Percentiles rank a stretch among this genome's conserved stretches.
Conservation (phyloP, 225 moss, liverwort and hornwort genomes). For the Polytrichum formosum region DNA sequence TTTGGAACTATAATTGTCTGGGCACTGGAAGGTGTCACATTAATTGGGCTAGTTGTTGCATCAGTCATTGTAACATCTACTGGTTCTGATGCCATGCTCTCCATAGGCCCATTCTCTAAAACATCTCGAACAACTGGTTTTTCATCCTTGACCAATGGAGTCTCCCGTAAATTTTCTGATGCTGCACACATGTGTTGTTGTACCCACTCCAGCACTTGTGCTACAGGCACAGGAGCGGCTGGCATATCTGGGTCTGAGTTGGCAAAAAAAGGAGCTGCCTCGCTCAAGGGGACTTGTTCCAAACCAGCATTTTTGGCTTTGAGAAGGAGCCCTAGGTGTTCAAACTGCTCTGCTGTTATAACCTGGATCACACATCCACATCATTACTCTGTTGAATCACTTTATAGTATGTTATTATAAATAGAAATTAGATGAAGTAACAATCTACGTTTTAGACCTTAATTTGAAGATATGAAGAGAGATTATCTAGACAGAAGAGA, state of each 20-base stretch:
- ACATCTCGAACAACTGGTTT: conserved; percentile 22
- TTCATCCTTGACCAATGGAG: conserved; percentile 45
- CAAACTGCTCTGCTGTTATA: conserved; percentile 83
- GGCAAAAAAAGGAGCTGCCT: conserved; percentile 93
- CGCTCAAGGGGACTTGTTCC: conserved; percentile 63
- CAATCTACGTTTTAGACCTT: no score
- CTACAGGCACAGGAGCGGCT: conserved; percentile 78
- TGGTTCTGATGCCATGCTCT: conserved; percentile 54
- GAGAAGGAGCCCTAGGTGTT: conserved; percentile 81
- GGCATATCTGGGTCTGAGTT: conserved; percentile 99
- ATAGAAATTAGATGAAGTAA: no score
- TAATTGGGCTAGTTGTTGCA: conserved; percentile 39
- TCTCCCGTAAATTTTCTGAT: conserved; percentile 52
- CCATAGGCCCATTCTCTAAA: conserved; percentile 39
- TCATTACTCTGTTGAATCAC: no score
- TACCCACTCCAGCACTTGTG: conserved; percentile 93
- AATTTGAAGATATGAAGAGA: no score
- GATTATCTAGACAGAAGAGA: no score
- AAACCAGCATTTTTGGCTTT: conserved; percentile 70
- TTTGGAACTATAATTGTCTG: conserved; percentile 61
- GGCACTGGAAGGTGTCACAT: conserved; percentile 54
- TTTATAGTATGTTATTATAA: no score
- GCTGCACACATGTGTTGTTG: conserved; percentile 70
- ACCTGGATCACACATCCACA: conserved; percentile 39
- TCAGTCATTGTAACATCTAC: conserved; percentile 87